Base-by-base conservation (phyloP, 1,284 basidiomycete species). In the Garcileccinum viscosum region DNA sequence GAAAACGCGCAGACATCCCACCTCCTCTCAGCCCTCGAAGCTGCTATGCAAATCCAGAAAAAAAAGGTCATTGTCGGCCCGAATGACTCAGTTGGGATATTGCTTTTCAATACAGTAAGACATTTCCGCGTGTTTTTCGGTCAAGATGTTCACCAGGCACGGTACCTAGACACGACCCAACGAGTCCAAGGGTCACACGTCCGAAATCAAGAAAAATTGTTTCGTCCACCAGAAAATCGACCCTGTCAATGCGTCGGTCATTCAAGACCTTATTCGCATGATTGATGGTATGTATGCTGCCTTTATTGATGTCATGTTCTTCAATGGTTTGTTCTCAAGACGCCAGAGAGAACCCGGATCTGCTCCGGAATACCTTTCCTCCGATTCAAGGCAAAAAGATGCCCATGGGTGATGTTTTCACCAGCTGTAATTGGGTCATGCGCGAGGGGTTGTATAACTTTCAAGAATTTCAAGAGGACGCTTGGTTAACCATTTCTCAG, bases 101-200 rank as follows among this genome's bases (percentile, higher is more conserved):
- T 99, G 74, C 82, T 99, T 24, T 99, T 93, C 84, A 98, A 99
- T 73, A 96, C 96, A 66, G 95, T 97, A 78, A 85, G 90, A 32
- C 7, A 24, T 47, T 62, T 53, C 22, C 38, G 44, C 60, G 3
- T 63, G 17, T 17, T 56, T 42, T 61, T 47, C 19, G 35, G 44
- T 64, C 56, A n/a, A 32, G n/a, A 61, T 69, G 63, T 62, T 66
- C 27, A 65, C 9, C 17, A n/a, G 32, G 50, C 62, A 80, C 75
- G 77, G 40, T 38, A 37, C 80, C 37, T 78, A 89, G 88, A 85
- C 84, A 19, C 80, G 85, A 74, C 85, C 82, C 77, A 83, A 85
- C 63, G 88, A 90, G 59, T 76, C 75, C n/a, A 80, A 77, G 40
- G 83, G 80, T n/a, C 84, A 88, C 80, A 86, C 86, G 71, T 88